A percentile compares a stretch with the other conserved stretches of the same genome.
Conservation (phyloP, 2,329 filamentous ascomycete genomes). For the Arthroderma sp. region DNA sequence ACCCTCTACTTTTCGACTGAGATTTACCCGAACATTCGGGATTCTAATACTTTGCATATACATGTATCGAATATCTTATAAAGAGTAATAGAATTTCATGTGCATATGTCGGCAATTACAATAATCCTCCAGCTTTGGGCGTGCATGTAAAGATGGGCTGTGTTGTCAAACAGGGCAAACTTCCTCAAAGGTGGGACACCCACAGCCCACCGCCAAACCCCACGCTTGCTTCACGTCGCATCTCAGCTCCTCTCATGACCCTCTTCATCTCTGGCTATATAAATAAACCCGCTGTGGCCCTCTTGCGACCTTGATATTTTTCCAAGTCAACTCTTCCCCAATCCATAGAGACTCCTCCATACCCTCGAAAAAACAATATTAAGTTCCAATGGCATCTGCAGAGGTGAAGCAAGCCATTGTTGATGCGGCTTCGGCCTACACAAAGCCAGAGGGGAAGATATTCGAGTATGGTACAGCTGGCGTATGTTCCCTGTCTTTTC, state of each 20-base stretch:
- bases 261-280: not conserved
- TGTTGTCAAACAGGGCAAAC: no score
- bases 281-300: not conserved
- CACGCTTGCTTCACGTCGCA: not conserved
- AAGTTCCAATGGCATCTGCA: constrained; percentile 27
- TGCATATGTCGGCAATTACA: no score
- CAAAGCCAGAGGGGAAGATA: constrained; percentile 36
- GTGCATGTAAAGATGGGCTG: no score
- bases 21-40: no score
- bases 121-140: no score
- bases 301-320: not conserved
- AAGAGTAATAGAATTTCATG: no score
- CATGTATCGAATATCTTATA: no score
- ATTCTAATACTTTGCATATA: no score
- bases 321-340: no score
- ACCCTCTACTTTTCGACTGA: no score
- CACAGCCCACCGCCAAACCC: not conserved
- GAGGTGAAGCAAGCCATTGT: constrained; percentile 32
- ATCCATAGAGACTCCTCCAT: no score
- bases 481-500: constrained; percentile 32
- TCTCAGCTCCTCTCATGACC: not conserved
- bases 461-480: constrained; percentile 51
- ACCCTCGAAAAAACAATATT: constrained; percentile 8
- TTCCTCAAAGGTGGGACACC: no score
- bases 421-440: constrained; percentile 36